Conservation (phyloP, 805 yeast species). For the Pachysolen tannophilus region DNA sequence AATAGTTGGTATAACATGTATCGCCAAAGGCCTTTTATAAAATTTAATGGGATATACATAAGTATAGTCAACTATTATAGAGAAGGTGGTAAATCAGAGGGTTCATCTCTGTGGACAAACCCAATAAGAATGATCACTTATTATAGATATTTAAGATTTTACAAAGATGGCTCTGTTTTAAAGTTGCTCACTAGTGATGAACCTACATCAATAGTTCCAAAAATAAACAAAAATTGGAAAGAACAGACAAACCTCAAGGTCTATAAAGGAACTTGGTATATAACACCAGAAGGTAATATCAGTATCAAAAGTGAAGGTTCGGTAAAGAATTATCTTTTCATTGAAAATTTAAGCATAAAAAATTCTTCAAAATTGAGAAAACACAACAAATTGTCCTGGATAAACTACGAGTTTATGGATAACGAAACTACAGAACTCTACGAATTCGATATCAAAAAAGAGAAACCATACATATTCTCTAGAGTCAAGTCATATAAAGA, state of each 20-base stretch:
- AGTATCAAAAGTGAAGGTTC: slow-evolving; percentile 47
- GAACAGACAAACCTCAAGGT: slow-evolving; percentile 26
- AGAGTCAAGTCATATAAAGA: slow-evolving; percentile 39
- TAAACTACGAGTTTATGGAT: slow-evolving; percentile 48
- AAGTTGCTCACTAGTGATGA: slow-evolving; percentile 65
- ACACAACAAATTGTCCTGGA: slow-evolving; percentile 72
- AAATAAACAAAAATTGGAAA: slow-evolving; percentile 28
- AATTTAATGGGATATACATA: slow-evolving; percentile 78
- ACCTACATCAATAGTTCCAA: slow-evolving; percentile 60
- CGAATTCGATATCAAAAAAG: slow-evolving; percentile 55
- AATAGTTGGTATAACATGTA: slow-evolving; percentile 45
- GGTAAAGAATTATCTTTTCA: slow-evolving; percentile 52
- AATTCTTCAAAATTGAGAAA: slow-evolving; percentile 49
- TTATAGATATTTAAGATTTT: slow-evolving; percentile 78
- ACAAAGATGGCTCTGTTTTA: slow-evolving; percentile 67
- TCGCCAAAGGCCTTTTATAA: slow-evolving; percentile 61
- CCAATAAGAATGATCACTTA: slow-evolving; percentile 84
- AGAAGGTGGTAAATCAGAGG: slow-evolving; percentile 69
- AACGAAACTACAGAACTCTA: slow-evolving; percentile 47
- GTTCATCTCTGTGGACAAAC: slow-evolving; percentile 56
- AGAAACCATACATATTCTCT: slow-evolving; percentile 72
- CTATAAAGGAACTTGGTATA: slow-evolving; percentile 48
- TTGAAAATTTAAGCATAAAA: slow-evolving; percentile 52
- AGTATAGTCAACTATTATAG: slow-evolving; percentile 78
- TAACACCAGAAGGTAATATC: slow-evolving; percentile 46